Conservation (phyloP, 495 filamentous ascomycete genomes). For the Parmelia sp. region DNA sequence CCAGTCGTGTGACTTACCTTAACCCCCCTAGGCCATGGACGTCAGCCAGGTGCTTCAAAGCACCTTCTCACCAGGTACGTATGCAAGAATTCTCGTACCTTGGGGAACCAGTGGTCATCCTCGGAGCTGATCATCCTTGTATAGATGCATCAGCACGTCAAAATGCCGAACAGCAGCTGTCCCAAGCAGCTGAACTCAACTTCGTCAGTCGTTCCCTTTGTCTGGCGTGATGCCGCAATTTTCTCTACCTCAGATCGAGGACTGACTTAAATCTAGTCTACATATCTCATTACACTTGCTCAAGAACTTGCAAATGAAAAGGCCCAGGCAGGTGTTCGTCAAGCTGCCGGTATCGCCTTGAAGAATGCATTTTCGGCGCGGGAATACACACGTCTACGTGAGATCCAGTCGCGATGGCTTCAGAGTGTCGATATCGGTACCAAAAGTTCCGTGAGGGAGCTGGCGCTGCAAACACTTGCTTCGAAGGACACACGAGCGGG, state of each 20-base stretch:
- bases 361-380: slow-evolving; percentile 96
- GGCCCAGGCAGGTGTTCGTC: slow-evolving; percentile 73
- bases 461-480: slow-evolving; percentile 75
- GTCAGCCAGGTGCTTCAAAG: slow-evolving; percentile 81
- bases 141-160: slow-evolving; percentile 83
- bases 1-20: slow-evolving; percentile 12
- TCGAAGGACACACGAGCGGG: slow-evolving; percentile 74
- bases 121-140: slow-evolving; percentile 27
- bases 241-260: background rate
- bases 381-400: slow-evolving; percentile 76
- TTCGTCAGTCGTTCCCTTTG: slow-evolving; percentile 62
- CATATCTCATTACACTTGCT: slow-evolving; percentile 84
- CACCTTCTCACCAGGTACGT: slow-evolving; percentile 82
- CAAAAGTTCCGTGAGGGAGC: slow-evolving; percentile 79
- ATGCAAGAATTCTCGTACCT: slow-evolving; percentile 13
- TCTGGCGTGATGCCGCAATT: background rate
- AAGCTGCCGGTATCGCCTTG: slow-evolving; percentile 87
- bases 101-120: slow-evolving; percentile 22
- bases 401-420: slow-evolving; percentile 87
- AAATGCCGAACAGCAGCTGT: slow-evolving; percentile 88
- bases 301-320: slow-evolving; percentile 89
- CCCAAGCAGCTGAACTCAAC: slow-evolving; percentile 82
- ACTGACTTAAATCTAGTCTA: slow-evolving; percentile 51
- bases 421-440: slow-evolving; percentile 67
- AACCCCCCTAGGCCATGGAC: slow-evolving; percentile 51